Base-by-base conservation (phyloP, 2,329 filamentous ascomycete species). In the Colletotrichum horii region DNA sequence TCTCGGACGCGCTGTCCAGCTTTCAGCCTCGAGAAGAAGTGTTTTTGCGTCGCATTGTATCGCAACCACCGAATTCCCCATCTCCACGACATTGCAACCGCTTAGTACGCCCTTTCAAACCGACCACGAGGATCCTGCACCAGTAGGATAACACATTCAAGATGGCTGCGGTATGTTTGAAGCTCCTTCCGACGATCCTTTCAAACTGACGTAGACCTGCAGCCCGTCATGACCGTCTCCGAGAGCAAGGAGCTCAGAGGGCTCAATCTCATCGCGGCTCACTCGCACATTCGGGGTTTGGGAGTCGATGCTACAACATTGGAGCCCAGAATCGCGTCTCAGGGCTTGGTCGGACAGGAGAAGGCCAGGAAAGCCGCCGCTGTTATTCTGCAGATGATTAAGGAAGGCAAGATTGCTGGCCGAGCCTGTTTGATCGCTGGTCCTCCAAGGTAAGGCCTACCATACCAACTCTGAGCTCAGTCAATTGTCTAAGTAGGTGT, bases 341-440 rank as follows among this genome's bases (percentile, higher is more conserved):
- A 99, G 85, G 97, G 97, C 43, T 92, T 99, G 7, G 96, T 99
- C 11, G 97, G 97, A 61, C 97, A 99, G 87, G 94, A 97, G 82
- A 98, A 98, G 89, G 97, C 97, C 72, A 93, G 97, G 76, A 98
- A 98, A 86, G 97, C 97, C 12, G 97, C 97, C 4, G 97, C 96
- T 2, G 94, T 99, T 65, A 98, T 99, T 81, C 88, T 99, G 77
- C 96, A 98, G 88, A 99, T 99, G 97, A 97, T 98, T 81, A 98
- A 98, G 87, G 96, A 98, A 83, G 96, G 96, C 82, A 98, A 98
- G 89, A 98, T 99, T 87, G 97, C 97, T 75, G 97, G 97, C 69
- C 93, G 96, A 81, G 97, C 97, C 38, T 95, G 98, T 36, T 89
- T 99, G 80, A 98, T 99, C 81, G 96, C 97, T 65, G 97, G 97